Evolutionary conservation across 257 asterid genomes (phyloP), one percentile per base, ranked within the genome.

Genomic region (Datura wrightii): DNA sequence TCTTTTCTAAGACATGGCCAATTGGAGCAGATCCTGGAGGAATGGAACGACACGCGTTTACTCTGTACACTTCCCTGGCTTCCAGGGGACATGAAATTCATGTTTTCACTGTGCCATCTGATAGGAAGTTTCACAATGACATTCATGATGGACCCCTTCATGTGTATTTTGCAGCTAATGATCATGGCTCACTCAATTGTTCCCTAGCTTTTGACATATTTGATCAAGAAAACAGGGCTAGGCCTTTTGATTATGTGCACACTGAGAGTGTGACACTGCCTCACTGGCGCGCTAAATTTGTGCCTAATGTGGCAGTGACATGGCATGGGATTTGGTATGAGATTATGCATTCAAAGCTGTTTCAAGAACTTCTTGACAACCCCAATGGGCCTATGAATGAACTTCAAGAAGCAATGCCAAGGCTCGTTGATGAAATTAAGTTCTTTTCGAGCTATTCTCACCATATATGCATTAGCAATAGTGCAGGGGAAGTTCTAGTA

Each of bases 301-400:
- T 87, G 86, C 83, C 88, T 50, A 79, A 71, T 19, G 86, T 87
- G 7, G 88, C 90, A 10, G 85, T 72, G 1, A 88, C 88, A 2
- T 88, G 88, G 88, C 86, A 88, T 10, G 90, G 88, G 39, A 80
- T 88, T 3, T 85, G 90, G 86, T 83, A 86, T 39, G 90, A 88
- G 71, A 84, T 86, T 15, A 84, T 86, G 87, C 89, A 86, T 54
- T 86, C 87, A 6, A 86, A 86, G 48, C 6, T 86, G 44, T 86
- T 66, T 62, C 89, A 82, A 36, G 85, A 84, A 31, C 85, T 86
- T 5, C 53, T 83, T 24, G 82, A 50, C 8, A 46, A 83, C n/a
- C 79, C 53, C 1, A 52, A 69, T 8, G 84, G 56, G 31, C 65
- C 83, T 1, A 63, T 79, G 82, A 76, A 44, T 19, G 87, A 88